These are phyloP conservation scores for Symbiodinium pilosum DNA, from an alignment of 73 alveolate species.

Conservation along the genomic window DNA sequence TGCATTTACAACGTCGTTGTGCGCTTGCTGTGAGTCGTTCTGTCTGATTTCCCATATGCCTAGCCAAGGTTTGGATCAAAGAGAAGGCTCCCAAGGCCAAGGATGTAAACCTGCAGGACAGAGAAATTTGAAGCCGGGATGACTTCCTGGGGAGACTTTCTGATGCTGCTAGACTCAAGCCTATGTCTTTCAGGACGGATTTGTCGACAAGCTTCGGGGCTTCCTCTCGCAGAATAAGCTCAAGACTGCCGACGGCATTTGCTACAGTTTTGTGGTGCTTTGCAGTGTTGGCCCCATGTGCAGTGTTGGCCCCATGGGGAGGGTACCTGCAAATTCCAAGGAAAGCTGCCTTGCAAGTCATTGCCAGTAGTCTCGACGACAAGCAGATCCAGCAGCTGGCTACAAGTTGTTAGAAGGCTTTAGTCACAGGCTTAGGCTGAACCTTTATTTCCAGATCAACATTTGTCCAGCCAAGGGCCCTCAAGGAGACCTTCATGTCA, in stretches of 20 bases:
- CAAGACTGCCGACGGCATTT: conserved; percentile 20
- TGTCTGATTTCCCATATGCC: neutral
- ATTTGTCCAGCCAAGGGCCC: conserved; percentile 50
- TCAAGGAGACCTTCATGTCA: conserved; percentile 78
- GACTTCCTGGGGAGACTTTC: too few species aligned
- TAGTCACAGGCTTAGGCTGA: too few species aligned
- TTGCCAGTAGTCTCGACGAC: conserved; percentile 90
- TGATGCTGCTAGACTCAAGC: too few species aligned
- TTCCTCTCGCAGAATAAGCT: conserved; percentile 79
- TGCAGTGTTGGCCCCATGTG: neutral
- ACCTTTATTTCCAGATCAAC: too few species aligned
- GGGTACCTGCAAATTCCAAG: neutral
- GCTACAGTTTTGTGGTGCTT: neutral
- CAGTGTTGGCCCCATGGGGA: too few species aligned
- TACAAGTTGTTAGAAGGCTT: too few species aligned
- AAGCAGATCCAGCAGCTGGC: conserved; percentile 88
- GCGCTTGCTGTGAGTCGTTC: neutral
- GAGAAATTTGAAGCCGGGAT: neutral
- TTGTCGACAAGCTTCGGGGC: conserved; percentile 88
- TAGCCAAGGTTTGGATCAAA: conserved; percentile 95
- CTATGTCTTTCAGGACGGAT: conserved; percentile 20
- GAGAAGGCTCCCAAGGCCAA: conserved; percentile 94
- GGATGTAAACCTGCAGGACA: conserved; percentile 79
- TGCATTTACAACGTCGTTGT: neutral
- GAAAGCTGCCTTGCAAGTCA: conserved; percentile 93